Evolutionary conservation across 331 rosid genomes (phyloP).

Genomic region (Malus hybrid): DNA sequence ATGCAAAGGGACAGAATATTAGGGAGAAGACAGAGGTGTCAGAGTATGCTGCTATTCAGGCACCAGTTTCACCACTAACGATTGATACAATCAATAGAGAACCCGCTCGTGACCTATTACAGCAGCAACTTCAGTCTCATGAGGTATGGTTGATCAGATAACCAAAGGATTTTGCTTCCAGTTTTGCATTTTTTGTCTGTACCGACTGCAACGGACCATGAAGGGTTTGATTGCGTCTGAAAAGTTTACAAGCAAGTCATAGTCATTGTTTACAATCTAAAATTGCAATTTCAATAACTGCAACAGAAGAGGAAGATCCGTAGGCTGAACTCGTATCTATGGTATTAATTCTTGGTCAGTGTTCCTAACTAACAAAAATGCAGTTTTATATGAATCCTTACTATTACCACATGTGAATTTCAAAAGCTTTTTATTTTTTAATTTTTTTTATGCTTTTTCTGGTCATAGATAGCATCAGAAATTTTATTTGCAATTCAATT

Average conservation of each 20-base stretch:
- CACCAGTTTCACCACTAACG: slow-evolving; percentile 38
- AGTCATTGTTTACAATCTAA: neutral
- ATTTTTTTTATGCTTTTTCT: neutral
- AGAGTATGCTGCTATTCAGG: slow-evolving; percentile 35
- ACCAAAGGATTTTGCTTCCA: neutral
- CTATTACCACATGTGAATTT: neutral
- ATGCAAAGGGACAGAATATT: slow-evolving; percentile 17
- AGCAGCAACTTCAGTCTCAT: slow-evolving; percentile 24
- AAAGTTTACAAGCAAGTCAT: neutral
- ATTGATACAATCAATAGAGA: slow-evolving; percentile 34
- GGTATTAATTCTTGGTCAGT: neutral
- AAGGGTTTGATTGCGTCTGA: neutral
- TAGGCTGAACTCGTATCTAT: neutral
- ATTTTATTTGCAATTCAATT: neutral
- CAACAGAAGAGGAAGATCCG: neutral
- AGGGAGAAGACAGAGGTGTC: slow-evolving; percentile 35
- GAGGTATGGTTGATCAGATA: slow-evolving; percentile 49
- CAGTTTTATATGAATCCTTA: neutral
- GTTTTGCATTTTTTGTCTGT: neutral
- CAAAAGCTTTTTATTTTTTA: neutral
- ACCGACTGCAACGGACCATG: neutral
- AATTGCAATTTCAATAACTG: neutral
- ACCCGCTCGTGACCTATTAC: slow-evolving; percentile 31
- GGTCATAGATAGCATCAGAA: neutral
- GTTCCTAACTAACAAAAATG: neutral